Percentiles rank a stretch among this genome's conserved stretches.
Evolutionary conservation across 225 moss, liverwort and hornwort species (phyloP).

Genomic region (Rhytidiadelphus loreus): DNA sequence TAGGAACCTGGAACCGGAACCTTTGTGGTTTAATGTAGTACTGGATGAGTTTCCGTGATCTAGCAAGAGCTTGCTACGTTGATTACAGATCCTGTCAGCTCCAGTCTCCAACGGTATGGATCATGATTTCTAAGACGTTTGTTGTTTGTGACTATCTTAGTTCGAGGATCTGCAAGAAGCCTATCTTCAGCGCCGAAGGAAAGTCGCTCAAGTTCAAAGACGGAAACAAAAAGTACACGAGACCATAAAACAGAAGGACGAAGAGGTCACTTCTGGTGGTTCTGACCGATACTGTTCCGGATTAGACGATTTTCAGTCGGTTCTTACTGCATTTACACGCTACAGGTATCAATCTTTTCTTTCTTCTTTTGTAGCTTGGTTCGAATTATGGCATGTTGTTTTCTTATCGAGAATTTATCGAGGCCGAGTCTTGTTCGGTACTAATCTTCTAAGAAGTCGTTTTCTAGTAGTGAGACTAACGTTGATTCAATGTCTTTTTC

Average conservation of each 20-base stretch:
- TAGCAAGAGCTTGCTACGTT: background rate
- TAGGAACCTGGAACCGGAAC: background rate
- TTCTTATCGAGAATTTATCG: background rate
- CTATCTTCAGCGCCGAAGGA: slow-evolving; percentile 74
- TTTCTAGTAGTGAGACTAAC: background rate
- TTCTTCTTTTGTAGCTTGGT: background rate
- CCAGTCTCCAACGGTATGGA: background rate
- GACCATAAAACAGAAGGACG: slow-evolving; percentile 11
- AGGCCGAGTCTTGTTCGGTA: background rate
- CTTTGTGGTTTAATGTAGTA: background rate
- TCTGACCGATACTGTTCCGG: slow-evolving; percentile 49
- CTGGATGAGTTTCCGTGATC: background rate
- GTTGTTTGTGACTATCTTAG: slow-evolving; percentile 20
- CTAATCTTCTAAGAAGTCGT: background rate
- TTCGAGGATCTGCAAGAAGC: slow-evolving; percentile 96
- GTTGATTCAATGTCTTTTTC: background rate
- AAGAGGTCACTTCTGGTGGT: slow-evolving; percentile 27
- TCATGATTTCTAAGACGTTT: background rate
- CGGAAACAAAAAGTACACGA: slow-evolving; percentile 48
- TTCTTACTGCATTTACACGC: slow-evolving; percentile 86
- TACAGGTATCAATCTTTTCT: slow-evolving; percentile 52
- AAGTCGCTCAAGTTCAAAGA: slow-evolving; percentile 36
- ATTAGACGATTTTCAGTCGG: slow-evolving; percentile 81
- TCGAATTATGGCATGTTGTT: background rate
- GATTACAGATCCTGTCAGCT: background rate